phyloP scores from a whole-genome alignment of 2,329 filamentous ascomycete genomes.

The Mycogone perniciosa region DNA sequence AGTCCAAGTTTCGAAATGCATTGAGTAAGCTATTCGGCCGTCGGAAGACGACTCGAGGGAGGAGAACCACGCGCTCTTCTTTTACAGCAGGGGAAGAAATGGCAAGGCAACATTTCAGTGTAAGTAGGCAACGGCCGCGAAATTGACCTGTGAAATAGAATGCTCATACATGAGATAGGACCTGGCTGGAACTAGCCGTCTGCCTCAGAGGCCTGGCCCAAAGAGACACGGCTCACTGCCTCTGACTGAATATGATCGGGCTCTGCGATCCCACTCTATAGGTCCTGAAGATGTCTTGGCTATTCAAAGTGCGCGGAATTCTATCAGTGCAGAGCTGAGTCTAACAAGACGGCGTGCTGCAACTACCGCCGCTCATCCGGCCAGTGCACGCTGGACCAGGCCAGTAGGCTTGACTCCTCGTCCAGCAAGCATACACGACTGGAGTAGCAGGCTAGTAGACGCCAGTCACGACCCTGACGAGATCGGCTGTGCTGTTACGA shows the following conservation, averaged over 20 bases:
- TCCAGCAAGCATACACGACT: constrained; percentile 54
- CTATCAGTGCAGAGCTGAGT: constrained; percentile 40
- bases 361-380: constrained; percentile 7
- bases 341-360: constrained; percentile 1
- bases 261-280: constrained; percentile 55
- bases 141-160: neutral
- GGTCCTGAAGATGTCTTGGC: constrained; percentile 48
- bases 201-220: constrained; percentile 31
- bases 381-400: constrained; percentile 28
- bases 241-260: constrained; percentile 54
- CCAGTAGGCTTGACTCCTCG: constrained; percentile 53
- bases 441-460: constrained; percentile 34
- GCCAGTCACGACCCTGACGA: constrained; percentile 42
- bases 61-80: neutral
- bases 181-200: constrained; percentile 33
- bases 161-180: constrained; percentile 18
- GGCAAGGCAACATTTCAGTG: constrained; percentile 39
- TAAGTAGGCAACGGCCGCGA: constrained; percentile 29
- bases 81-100: neutral
- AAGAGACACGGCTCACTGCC: constrained; percentile 55
- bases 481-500: constrained; percentile 57
- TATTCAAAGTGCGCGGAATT: constrained; percentile 49
- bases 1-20: constrained; percentile 50
- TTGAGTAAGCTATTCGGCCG: constrained; percentile 54
- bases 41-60: constrained; percentile 41